Base-by-base conservation (phyloP, 2,329 filamentous ascomycete species). In the Fusarium sp. region DNA sequence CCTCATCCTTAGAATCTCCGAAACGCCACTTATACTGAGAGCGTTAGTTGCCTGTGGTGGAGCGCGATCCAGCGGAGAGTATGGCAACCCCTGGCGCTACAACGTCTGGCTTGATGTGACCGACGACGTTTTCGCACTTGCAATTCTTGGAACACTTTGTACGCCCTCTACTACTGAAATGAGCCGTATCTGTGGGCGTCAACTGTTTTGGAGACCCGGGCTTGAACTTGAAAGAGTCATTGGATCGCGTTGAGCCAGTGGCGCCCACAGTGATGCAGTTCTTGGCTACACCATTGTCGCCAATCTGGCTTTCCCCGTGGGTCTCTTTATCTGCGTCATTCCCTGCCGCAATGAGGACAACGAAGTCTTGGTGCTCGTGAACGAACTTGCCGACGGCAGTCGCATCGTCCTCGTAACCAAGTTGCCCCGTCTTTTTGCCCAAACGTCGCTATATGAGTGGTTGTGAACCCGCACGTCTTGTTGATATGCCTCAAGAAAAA, bases 21-120 rank as follows among this genome's bases (percentile, higher is more conserved):
- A 9, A 18, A 20, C 35, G 6, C 34, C 35, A 35, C n/a, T 40
- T n/a, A 38, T 59, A 40, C 8, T 9, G 7, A 38, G 35, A 18
- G 4, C 37, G 37, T 38, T 38, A 18, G 8, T n/a, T 38, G 2
- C 8, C 8, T 38, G 37, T n/a, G 5, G 37, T 38, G 5, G 37
- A 38, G 37, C 37, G 37, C 3, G 37, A 38, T n/a, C 37, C 61
- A 3, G 65, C 60, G 3, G 65, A 64, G 20, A 63, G 52, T 14
- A 67, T 59, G 14, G 27, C 24, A 22, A 56, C 37, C 0, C 65
- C 65, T 20, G 65, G 52, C 7, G 65, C 65, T 8, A 67, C 38
- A 14, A 67, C 50, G 13, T 67, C 65, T 18, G 65, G 65, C 31
- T 67, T 67, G 18, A 64, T 50, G 24, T 40, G 50, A 6, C 65